These are phyloP conservation scores for Tolypocladium capitatum DNA, from an alignment of 2,329 filamentous ascomycete species.

Conservation along the genomic window DNA sequence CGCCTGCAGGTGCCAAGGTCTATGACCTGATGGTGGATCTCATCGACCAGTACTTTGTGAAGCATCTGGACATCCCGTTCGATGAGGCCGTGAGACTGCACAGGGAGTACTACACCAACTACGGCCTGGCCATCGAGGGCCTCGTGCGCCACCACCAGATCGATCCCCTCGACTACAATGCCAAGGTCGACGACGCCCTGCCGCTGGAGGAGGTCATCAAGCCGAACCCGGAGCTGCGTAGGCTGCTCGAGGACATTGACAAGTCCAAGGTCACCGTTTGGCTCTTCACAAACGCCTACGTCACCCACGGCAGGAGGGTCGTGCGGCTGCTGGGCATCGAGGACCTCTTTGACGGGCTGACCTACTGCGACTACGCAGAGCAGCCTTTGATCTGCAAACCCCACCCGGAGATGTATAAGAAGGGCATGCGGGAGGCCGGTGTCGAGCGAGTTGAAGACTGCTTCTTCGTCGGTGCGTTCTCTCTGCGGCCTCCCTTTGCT, in stretches of 20 bases:
- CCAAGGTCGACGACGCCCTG: constrained; percentile 85
- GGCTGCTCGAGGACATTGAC: constrained; percentile 72
- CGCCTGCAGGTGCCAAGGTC: constrained; percentile 54
- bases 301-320: constrained; percentile 75
- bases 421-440: constrained; percentile 77
- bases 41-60: constrained; percentile 52
- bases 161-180: constrained; percentile 87
- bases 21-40: constrained; percentile 79
- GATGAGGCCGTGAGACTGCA: constrained; percentile 80
- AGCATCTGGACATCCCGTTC: constrained; percentile 58
- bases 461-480: constrained; percentile 74
- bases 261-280: constrained; percentile 72
- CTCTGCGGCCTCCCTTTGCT: neutral
- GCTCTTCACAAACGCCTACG: constrained; percentile 94
- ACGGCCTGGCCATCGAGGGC: constrained; percentile 94
- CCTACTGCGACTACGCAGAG: constrained; percentile 77
- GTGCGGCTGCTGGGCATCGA: constrained; percentile 69
- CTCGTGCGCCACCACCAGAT: constrained; percentile 90
- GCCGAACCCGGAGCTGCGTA: constrained; percentile 60
- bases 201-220: constrained; percentile 76
- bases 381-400: constrained; percentile 79
- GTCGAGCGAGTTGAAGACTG: constrained; percentile 56
- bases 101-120: constrained; percentile 85
- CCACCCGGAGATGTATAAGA: constrained; percentile 65
- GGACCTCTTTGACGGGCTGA: constrained; percentile 87